Evolutionary conservation across 441 rosid species (phyloP), one percentile per base, ranked within the genome.

Genomic region (Croton laevigatus): DNA sequence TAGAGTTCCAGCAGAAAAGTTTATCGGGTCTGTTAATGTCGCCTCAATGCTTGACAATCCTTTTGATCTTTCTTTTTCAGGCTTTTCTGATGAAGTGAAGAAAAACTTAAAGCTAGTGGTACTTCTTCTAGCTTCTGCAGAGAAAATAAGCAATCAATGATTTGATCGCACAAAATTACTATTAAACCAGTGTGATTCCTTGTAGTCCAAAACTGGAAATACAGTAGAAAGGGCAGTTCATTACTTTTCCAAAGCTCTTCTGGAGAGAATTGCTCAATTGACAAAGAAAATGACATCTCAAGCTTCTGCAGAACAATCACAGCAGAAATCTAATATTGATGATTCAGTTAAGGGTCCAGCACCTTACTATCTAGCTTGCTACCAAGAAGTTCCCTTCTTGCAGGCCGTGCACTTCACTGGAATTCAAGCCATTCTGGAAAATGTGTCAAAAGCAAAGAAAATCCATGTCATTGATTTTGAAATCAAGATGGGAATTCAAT

Each of bases 371-470:
- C 13, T 86, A 9, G 83, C 87, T 0, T 76, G 42, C 65, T 72
- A 79, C 59, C 40, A 11, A 75, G 69, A 58, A 64, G 34, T 80
- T 36, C 89, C 91, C 2, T 87, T 85, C 65, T 1, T 6, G n/a
- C 77, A 78, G 77, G 62, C 79, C 45, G 17, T 53, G 32, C 79
- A 81, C 32, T 85, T 84, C 11, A 20, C 87, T 6, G 89, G 79
- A 65, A 70, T 83, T 42, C 93, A 88, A 68, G 81, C 88, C 23
- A 78, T 88, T 19, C 61, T 83, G 2, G 93, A 86, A 57, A 74
- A 71, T 54, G 82, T 83, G 51, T 63, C 73, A 0, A 69, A 65
- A n/a, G 82, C 86, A 23, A 86, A 72, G 55, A 84, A 27, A n/a
- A n/a, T n/a, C n/a, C n/a, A n/a, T n/a, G n/a, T n/a, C n/a, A n/a